Conservation (phyloP, 2,329 filamentous ascomycete genomes). For the Colletotrichum phormii region DNA sequence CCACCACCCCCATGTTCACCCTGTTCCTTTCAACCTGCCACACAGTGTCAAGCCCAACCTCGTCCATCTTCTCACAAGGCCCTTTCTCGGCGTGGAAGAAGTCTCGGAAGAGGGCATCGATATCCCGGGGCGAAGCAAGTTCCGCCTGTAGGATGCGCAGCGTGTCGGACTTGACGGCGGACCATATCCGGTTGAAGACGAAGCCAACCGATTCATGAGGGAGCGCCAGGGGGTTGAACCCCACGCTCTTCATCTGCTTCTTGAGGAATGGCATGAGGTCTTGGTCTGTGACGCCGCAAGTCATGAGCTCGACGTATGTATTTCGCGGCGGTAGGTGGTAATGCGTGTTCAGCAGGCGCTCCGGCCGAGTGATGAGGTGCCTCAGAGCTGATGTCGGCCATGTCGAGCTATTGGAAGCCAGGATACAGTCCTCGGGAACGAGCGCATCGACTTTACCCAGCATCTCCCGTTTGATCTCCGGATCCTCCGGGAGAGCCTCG, state of each 20-base stretch:
- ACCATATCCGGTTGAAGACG: conserved; percentile 51
- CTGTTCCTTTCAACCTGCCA: conserved; percentile 43
- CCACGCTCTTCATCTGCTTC: conserved; percentile 42
- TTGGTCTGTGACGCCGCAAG: conserved; percentile 43
- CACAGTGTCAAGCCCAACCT: conserved; percentile 47
- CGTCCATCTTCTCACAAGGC: conserved; percentile 48
- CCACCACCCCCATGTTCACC: conserved; percentile 34
- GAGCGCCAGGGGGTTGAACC: conserved; percentile 42
- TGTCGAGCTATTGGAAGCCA: conserved; percentile 46
- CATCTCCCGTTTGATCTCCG: conserved; percentile 44
- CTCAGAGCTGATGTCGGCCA: conserved; percentile 45
- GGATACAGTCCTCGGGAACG: conserved; percentile 43
- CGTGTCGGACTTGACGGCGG: conserved; percentile 49
- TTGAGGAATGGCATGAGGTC: conserved; percentile 45
- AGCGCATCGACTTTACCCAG: conserved; percentile 44
- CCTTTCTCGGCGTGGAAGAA: conserved; percentile 45
- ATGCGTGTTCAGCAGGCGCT: conserved; percentile 48
- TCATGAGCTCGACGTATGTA: conserved; percentile 50
- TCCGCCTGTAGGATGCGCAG: conserved; percentile 45
- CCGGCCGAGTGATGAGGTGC: conserved; percentile 37
- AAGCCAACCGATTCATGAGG: conserved; percentile 47
- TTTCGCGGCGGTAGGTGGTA: conserved; percentile 48
- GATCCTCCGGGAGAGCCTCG: conserved; percentile 47
- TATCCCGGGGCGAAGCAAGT: conserved; percentile 45
- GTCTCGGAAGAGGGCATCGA: conserved; percentile 46